Conservation (phyloP, 768 basidiomycete genomes). For the Dentipellis sp. region DNA sequence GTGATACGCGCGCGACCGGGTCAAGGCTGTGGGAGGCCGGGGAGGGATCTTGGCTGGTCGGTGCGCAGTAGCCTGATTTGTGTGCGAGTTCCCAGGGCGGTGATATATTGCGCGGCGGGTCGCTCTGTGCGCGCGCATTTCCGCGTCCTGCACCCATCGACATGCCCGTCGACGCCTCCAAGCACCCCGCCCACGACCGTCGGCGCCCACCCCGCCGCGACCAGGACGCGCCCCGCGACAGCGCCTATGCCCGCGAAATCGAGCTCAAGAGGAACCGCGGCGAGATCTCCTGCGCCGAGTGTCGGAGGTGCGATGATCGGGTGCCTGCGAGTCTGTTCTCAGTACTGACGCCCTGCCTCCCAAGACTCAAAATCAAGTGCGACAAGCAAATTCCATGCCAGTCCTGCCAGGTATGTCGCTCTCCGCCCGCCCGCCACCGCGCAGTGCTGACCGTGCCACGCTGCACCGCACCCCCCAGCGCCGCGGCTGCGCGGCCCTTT, state of each 20-base stretch:
- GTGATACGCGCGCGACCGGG: not conserved
- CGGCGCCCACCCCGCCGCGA: conserved; percentile 42
- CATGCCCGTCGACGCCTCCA: conserved; percentile 17
- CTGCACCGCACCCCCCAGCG: conserved; percentile 26
- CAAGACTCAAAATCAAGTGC: conserved; percentile 73
- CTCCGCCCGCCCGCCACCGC: too few relatives aligned
- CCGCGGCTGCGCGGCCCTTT: conserved; percentile 59
- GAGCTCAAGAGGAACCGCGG: conserved; percentile 69
- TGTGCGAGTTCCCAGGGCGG: not conserved
- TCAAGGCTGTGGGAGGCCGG: not conserved
- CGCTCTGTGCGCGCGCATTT: not conserved
- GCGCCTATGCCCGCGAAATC: conserved; percentile 51
- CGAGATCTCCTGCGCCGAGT: conserved; percentile 73
- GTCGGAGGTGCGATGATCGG: conserved; percentile 58
- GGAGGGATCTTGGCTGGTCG: not conserved
- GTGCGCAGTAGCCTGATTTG: not conserved
- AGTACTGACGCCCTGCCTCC: not conserved
- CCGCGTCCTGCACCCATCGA: not conserved
- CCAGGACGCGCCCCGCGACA: conserved; percentile 42
- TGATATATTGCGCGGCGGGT: conserved; percentile 1
- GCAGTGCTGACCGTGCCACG: not conserved
- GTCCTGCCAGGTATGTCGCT: conserved; percentile 50
- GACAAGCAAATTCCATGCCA: conserved; percentile 77
- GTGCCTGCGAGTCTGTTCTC: conserved; percentile 2
- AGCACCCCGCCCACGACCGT: conserved; percentile 27